phyloP scores from a whole-genome alignment of 2,329 filamentous ascomycete genomes.

The Fragosphaeria purpurea region DNA sequence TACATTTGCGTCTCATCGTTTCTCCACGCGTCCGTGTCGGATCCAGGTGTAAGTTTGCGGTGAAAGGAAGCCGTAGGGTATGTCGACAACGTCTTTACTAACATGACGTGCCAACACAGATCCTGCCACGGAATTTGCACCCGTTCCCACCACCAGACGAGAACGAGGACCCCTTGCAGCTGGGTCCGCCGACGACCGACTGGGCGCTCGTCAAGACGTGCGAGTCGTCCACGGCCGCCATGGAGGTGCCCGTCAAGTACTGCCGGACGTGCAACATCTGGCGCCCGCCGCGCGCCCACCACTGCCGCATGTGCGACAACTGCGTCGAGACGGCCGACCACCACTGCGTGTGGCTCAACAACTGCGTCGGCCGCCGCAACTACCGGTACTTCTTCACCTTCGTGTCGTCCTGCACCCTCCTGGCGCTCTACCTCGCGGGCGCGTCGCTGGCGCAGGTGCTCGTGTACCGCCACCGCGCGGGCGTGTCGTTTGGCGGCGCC shows the following conservation, averaged over 20 bases:
- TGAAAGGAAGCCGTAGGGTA: too few species aligned
- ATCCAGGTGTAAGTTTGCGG: conserved; percentile 66
- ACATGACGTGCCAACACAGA: conserved; percentile 38
- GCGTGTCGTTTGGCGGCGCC: conserved; percentile 56
- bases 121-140: conserved; percentile 85
- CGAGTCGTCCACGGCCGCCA: conserved; percentile 65
- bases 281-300: conserved; percentile 89
- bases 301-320: conserved; percentile 94
- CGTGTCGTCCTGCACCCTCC: conserved; percentile 65
- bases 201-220: conserved; percentile 87
- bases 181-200: conserved; percentile 80
- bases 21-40: conserved; percentile 79
- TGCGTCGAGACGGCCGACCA: conserved; percentile 97
- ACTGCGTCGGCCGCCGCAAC: conserved; percentile 92
- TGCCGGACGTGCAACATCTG: conserved; percentile 97
- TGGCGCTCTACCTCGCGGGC: conserved; percentile 65
- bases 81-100: too few species aligned
- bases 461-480: conserved; percentile 54
- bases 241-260: conserved; percentile 97
- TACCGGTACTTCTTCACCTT: conserved; percentile 98
- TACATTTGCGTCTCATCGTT: conserved; percentile 90
- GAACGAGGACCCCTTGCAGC: conserved; percentile 67
- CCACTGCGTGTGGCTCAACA: conserved; percentile 98
- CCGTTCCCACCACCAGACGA: conserved; percentile 68
- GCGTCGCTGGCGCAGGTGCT: conserved; percentile 74